Percentiles rank a stretch among this genome's conserved stretches.
These are phyloP conservation scores for Dunaliella salina DNA, from an alignment of 163 green algal species.

Conservation along the genomic window DNA sequence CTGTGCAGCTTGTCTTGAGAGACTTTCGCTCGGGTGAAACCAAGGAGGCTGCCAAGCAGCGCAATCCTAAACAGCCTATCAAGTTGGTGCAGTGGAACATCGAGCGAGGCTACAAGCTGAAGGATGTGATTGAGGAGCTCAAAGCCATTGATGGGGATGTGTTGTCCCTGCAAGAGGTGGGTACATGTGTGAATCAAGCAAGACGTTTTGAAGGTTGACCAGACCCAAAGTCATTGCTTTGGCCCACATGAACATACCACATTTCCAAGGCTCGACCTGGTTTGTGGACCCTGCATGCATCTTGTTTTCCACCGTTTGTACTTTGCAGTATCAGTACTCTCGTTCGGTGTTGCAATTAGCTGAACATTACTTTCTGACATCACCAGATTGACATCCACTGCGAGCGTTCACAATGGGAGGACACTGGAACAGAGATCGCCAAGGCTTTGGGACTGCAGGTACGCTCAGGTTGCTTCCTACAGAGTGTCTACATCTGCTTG, in stretches of 20 bases:
- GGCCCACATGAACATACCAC: no score
- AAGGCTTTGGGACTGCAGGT: conserved; percentile 60
- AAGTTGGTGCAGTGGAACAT: conserved; percentile 79
- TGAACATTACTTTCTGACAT: no score
- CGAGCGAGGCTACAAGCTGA: conserved; percentile 82
- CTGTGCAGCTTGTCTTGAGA: conserved; percentile 23
- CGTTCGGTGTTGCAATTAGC: no score
- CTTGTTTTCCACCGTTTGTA: no score
- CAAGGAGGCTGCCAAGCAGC: not conserved
- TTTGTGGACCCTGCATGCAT: no score
- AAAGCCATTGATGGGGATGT: conserved; percentile 57
- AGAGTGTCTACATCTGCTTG: no score
- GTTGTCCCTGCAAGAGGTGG: conserved; percentile 31
- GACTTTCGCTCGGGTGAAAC: conserved; percentile 21
- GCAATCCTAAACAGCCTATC: conserved; percentile 10
- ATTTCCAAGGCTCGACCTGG: no score
- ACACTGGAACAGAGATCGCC: conserved; percentile 67
- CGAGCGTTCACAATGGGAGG: conserved; percentile 53
- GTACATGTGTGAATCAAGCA: not conserved
- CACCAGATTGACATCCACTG: conserved; percentile 79
- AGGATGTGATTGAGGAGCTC: conserved; percentile 70
- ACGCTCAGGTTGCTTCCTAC: no score
- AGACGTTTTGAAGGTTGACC: not conserved
- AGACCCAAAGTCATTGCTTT: no score
- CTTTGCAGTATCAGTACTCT: no score